Base-by-base conservation (phyloP, 169 alveolate species). In the Plasmodium ovale region DNA sequence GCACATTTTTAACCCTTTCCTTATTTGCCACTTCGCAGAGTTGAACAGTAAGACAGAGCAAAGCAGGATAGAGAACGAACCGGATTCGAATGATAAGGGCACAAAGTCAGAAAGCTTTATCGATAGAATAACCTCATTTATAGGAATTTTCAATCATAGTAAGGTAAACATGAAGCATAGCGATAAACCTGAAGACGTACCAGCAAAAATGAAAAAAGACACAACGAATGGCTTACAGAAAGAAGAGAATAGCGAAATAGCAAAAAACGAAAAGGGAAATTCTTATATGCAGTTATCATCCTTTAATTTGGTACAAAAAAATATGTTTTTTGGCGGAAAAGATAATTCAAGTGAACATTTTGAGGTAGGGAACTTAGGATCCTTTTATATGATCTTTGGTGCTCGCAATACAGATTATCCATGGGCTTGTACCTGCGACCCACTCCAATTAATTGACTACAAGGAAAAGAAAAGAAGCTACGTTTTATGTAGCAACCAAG, bases 351-450 rank as follows among this genome's bases (percentile, higher is more conserved):
- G 58, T 33, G 85, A 64, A 23, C 35, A 82, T 82, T 53, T 19
- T n/a, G 64, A 82, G 58, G 82, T 64, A n/a, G 90, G 90, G n/a
- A 82, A 67, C 35, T 65, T 35, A 19, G 90, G 90, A 1, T 65
- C 90, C 1, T 82, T 82, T 54, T 82, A 65, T 47, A 51, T 67
- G 68, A 82, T 82, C 51, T 82, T 82, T 67, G 90, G 84, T 21
- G 71, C 69, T 27, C 35, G 93, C 54, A 92, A 92, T 73, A 89
- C 91, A 19, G 96, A 94, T 87, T 94, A 94, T 21, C 96, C 96
- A n/a, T 94, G 96, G 96, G 95, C 96, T 21, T 94, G 96, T 44
- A 70, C 91, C 19, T 94, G 96, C 67, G 93, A 92, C 68, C 91
- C 88, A 23, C 67, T 58, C 37, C 95, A 94, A 54, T 35, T 87